phyloP scores from a whole-genome alignment of 1,284 basidiomycete genomes.

The Melampsora larici-populina region DNA sequence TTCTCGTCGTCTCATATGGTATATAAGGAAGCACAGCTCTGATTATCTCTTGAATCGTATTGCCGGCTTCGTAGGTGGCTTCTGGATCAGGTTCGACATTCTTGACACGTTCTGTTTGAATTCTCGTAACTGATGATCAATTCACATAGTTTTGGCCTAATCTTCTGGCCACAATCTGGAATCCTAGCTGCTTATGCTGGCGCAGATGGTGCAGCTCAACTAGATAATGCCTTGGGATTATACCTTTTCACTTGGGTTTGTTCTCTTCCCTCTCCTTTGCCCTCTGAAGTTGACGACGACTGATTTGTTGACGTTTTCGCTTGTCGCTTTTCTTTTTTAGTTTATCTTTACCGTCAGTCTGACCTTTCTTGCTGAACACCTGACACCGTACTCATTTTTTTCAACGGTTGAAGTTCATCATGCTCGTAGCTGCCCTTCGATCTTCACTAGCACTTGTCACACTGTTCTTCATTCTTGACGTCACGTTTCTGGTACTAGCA shows the following conservation, averaged over 20 bases:
- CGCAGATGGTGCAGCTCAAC: constrained; percentile 53
- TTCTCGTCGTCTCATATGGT: neutral
- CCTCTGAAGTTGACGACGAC: neutral
- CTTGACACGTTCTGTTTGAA: neutral
- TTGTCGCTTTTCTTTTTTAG: constrained; percentile 55
- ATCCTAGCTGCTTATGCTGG: constrained; percentile 57
- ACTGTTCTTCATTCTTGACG: constrained; percentile 70
- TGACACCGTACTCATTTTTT: neutral
- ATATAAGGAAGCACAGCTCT: neutral
- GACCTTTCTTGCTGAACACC: neutral
- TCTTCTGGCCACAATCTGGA: constrained; percentile 54
- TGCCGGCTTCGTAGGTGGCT: constrained; percentile 60
- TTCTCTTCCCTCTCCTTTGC: neutral
- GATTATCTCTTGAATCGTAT: neutral
- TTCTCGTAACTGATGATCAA: neutral
- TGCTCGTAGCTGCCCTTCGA: constrained; percentile 62
- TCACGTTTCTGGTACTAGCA: constrained; percentile 57
- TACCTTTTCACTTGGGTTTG: constrained; percentile 52
- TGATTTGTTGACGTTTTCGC: neutral
- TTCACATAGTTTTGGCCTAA: constrained; percentile 47
- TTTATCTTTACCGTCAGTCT: constrained; percentile 64
- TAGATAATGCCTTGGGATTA: constrained; percentile 57
- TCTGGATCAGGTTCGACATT: constrained; percentile 50
- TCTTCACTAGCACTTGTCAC: constrained; percentile 65
- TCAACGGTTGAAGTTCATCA: constrained; percentile 47